Conservation (phyloP, 176 grass and related monocot species). For the Phoenix dactylifera region DNA sequence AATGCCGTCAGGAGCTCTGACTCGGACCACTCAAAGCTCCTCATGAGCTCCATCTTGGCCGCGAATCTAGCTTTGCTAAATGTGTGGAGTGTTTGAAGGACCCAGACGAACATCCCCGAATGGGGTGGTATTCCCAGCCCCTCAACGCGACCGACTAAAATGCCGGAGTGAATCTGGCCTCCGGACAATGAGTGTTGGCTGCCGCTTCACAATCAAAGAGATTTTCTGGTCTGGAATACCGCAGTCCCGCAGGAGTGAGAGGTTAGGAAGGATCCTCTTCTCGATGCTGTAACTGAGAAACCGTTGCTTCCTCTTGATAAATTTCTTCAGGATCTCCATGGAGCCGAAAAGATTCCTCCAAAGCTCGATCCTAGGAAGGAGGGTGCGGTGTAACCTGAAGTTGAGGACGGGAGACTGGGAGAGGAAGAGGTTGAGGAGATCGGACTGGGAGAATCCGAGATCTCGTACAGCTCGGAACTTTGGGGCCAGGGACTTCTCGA, state of each 20-base stretch:
- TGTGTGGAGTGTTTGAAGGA: neutral
- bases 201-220: constrained; percentile 1
- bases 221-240: constrained; percentile 20
- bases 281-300: constrained; percentile 26
- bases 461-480: constrained; percentile 3
- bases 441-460: constrained; percentile 26
- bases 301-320: constrained; percentile 12
- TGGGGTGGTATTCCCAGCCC: constrained; percentile 25
- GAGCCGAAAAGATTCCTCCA: constrained; percentile 30
- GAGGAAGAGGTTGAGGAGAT: constrained; percentile 11
- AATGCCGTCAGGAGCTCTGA: constrained; percentile 18
- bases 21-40: constrained; percentile 25
- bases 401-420: neutral
- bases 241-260: constrained; percentile 22
- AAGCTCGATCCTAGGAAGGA: constrained; percentile 40
- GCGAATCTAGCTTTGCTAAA: constrained; percentile 16
- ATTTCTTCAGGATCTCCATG: constrained; percentile 15
- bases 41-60: constrained; percentile 34
- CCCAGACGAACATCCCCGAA: constrained; percentile 32
- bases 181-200: constrained; percentile 21
- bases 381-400: constrained; percentile 14
- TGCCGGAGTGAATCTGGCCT: neutral
- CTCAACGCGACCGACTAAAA: constrained; percentile 19
- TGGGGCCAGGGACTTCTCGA: constrained; percentile 36
- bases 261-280: constrained; percentile 34